Conservation (phyloP, 345 rosid genomes). For the Anastatica hierochuntica region DNA sequence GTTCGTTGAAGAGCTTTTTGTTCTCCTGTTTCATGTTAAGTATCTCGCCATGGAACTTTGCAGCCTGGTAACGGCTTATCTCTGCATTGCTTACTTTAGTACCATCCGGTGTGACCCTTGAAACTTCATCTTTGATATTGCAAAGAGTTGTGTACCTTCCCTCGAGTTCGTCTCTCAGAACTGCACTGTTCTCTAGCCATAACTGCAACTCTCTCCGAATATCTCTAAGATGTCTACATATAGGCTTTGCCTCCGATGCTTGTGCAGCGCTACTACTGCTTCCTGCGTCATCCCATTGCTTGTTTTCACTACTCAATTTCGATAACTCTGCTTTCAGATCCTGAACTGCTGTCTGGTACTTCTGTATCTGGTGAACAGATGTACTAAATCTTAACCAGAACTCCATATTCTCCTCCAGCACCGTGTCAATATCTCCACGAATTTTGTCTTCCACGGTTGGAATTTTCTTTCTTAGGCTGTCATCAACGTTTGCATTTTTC, state of each 20-base stretch:
- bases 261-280: no score
- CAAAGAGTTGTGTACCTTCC: constrained; percentile 40
- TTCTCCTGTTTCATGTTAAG: constrained; percentile 81
- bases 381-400: constrained; percentile 95
- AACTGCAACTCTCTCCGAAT: constrained; percentile 54
- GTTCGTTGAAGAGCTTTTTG: constrained; percentile 47
- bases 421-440: constrained; percentile 51
- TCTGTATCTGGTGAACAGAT: constrained; percentile 57
- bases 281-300: no score
- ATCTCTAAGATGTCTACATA: constrained; percentile 61
- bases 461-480: constrained; percentile 11
- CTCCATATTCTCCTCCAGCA: constrained; percentile 81
- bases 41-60: constrained; percentile 75
- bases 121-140: constrained; percentile 52
- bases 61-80: constrained; percentile 50
- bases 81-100: constrained; percentile 18
- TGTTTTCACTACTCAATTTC: constrained; percentile 24
- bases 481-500: constrained; percentile 2
- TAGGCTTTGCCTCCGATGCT: constrained; percentile 45
- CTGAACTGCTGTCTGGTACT: constrained; percentile 51
- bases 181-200: constrained; percentile 67
- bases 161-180: constrained; percentile 60
- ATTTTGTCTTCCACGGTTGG: constrained; percentile 46
- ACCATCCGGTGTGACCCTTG: constrained; percentile 27
- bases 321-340: constrained; percentile 52